Conservation (phyloP, 768 basidiomycete genomes). For the Cystoderma amianthinum region DNA sequence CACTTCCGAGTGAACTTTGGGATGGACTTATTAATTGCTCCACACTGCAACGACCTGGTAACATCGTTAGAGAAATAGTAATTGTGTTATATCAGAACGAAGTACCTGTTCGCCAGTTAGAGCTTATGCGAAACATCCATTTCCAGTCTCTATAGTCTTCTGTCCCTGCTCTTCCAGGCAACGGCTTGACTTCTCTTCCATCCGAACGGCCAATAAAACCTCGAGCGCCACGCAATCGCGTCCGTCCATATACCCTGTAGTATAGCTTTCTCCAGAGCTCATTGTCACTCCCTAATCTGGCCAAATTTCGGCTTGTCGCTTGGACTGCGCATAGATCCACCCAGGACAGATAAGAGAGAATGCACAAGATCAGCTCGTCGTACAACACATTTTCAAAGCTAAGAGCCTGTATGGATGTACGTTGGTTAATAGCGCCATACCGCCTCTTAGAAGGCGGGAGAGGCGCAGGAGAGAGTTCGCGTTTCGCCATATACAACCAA, state of each 20-base stretch:
- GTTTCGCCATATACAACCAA: constrained; percentile 29
- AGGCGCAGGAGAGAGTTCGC: constrained; percentile 33
- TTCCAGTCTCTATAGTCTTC: constrained; percentile 61
- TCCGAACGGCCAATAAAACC: constrained; percentile 54
- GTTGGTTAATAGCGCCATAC: constrained; percentile 19
- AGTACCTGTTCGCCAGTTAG: constrained; percentile 76
- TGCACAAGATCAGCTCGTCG: constrained; percentile 69
- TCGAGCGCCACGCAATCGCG: constrained; percentile 59
- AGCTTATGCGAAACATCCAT: constrained; percentile 81
- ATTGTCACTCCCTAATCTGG: constrained; percentile 59
- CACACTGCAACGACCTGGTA: constrained; percentile 58
- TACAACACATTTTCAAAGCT: constrained; percentile 55
- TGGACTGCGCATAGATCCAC: constrained; percentile 63
- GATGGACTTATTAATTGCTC: constrained; percentile 21
- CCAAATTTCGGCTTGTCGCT: constrained; percentile 57
- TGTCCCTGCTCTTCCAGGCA: constrained; percentile 45
- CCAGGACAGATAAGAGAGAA: constrained; percentile 67
- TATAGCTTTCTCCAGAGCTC: constrained; percentile 72
- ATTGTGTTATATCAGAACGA: not conserved
- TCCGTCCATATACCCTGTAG: constrained; percentile 55
- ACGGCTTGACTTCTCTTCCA: constrained; percentile 48
- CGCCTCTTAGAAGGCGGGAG: constrained; percentile 57
- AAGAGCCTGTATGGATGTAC: constrained; percentile 9
- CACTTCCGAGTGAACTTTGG: constrained; percentile 3
- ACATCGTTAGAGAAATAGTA: constrained; percentile 9